phyloP scores from a whole-genome alignment of 371 early-diverging fungal genomes.

The Dipsacomyces acuminosporus region DNA sequence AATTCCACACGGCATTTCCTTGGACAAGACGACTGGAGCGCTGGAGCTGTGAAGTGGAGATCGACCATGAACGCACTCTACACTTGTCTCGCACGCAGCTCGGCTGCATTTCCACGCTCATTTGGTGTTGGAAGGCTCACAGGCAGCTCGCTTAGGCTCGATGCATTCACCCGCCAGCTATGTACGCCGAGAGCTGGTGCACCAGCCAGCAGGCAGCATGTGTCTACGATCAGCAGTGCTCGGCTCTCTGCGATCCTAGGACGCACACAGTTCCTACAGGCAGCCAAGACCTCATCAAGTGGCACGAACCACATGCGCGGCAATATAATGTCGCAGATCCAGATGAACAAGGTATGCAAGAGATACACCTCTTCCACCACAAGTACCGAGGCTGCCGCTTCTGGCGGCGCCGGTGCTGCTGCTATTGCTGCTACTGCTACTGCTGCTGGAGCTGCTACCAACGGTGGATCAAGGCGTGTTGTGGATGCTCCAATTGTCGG shows the following conservation, averaged over 20 bases:
- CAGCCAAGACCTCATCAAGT: not conserved
- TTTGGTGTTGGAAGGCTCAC: not conserved
- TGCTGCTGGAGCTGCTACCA: not conserved
- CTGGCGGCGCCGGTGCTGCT: no score
- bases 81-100: not conserved
- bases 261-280: not conserved
- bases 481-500: constrained; percentile 61
- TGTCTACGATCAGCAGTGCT: no score
- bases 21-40: no score
- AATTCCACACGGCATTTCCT: no score
- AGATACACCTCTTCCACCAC: no score
- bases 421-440: no score
- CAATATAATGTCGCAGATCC: not conserved
- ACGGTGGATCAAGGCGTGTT: constrained; percentile 1
- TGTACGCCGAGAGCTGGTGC: not conserved
- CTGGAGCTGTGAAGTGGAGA: no score
- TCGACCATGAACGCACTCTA: no score
- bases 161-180: not conserved
- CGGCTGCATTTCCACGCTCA: not conserved
- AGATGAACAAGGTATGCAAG: not conserved
- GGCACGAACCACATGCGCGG: no score
- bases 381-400: no score
- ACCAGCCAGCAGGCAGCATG: no score
- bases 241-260: not conserved
- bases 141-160: not conserved